phyloP scores from a whole-genome alignment of 768 basidiomycete species.

The Boletus vinaceobasis region DNA sequence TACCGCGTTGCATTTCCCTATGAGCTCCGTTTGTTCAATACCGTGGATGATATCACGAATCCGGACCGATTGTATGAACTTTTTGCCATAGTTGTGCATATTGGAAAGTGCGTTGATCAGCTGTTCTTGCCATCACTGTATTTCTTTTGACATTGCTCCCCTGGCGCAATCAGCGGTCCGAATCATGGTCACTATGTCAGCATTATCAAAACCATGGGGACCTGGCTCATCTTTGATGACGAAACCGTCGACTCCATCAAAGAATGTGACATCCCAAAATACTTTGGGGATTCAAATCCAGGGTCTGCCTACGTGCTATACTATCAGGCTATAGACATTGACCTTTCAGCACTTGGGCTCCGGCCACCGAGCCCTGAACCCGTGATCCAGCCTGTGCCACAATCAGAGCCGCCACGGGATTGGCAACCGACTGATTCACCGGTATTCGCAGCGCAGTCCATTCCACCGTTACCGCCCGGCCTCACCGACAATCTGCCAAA shows the following conservation, averaged over 20 bases:
- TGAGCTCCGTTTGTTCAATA: conserved; percentile 94
- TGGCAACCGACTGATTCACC: conserved; percentile 26
- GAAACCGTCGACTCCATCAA: conserved; percentile 85
- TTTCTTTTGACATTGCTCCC: conserved; percentile 10
- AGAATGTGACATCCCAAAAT: conserved; percentile 87
- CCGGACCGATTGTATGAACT: conserved; percentile 92
- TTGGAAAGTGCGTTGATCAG: conserved; percentile 82
- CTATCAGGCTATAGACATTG: conserved; percentile 91
- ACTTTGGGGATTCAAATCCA: conserved; percentile 86
- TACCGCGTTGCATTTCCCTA: conserved; percentile 97
- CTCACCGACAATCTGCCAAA: conserved; percentile 28
- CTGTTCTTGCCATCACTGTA: conserved; percentile 5
- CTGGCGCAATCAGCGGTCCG: conserved; percentile 64
- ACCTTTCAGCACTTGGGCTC: conserved; percentile 68
- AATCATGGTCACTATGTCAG: conserved; percentile 98
- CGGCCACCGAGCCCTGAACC: conserved; percentile 32
- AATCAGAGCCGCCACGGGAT: conserved; percentile 10
- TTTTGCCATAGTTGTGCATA: conserved; percentile 98
- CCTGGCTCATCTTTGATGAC: conserved; percentile 95
- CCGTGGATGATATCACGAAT: conserved; percentile 87
- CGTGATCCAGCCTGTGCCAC: conserved; percentile 13
- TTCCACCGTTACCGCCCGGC: conserved; percentile 37
- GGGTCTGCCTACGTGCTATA: conserved; percentile 96
- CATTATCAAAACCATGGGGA: conserved; percentile 79
- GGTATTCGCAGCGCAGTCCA: conserved; percentile 17